Percentiles rank a stretch among this genome's conserved stretches.
Evolutionary conservation across 208 protist genomes (phyloP).

Genomic region (Acanthamoeba culbertsoni): DNA sequence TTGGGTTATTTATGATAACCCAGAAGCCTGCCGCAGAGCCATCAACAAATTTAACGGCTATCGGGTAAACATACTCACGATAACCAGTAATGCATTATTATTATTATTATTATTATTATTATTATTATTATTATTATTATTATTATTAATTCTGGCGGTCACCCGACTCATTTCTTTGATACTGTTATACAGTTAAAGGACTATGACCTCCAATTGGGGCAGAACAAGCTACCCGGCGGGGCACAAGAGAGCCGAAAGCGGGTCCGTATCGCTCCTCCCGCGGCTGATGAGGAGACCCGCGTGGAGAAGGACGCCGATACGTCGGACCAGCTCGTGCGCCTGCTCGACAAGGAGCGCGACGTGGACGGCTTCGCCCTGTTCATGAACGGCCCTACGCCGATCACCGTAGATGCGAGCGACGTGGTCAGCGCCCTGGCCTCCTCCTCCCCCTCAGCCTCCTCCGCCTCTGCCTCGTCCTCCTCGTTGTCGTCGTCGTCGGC

Average conservation of each 20-base stretch:
- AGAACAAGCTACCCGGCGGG: neutral
- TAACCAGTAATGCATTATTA: neutral
- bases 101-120: too few relatives aligned
- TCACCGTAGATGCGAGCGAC: neutral
- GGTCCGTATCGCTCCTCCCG: neutral
- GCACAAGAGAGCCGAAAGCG: neutral
- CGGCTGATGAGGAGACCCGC: neutral
- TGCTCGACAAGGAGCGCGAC: neutral
- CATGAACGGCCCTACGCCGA: neutral
- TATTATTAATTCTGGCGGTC: neutral
- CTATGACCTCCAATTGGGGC: neutral
- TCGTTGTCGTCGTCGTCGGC: too few relatives aligned
- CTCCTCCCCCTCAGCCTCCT: too few relatives aligned
- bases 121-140: too few relatives aligned
- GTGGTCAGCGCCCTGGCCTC: too few relatives aligned
- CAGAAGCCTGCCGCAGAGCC: neutral
- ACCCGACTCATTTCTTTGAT: neutral
- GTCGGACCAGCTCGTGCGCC: neutral
- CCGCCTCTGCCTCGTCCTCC: too few relatives aligned
- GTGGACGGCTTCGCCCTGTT: neutral
- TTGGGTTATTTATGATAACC: conserved; percentile 24
- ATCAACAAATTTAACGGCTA: conserved; percentile 38
- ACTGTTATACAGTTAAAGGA: neutral
- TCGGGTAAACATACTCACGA: neutral
- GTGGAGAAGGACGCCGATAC: conserved; percentile 1